phyloP scores from a whole-genome alignment of 495 filamentous ascomycete genomes.

The Cercophora newfieldiana region DNA sequence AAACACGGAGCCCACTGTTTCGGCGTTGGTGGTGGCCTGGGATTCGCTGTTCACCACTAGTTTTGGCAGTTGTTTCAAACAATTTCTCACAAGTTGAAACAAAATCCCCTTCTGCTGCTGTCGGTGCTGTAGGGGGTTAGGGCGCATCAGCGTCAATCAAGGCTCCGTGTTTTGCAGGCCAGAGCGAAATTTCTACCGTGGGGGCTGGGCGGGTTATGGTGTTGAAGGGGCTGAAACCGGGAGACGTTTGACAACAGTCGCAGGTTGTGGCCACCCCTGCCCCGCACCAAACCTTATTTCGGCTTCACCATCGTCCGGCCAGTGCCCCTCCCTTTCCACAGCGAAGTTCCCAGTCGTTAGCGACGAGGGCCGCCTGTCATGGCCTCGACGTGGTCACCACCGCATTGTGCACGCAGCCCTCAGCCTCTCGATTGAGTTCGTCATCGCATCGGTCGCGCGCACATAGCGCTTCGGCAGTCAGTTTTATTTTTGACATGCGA shows the following conservation, averaged over 20 bases:
- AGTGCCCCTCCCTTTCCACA: neutral
- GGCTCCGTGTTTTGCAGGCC: neutral
- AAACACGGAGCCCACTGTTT: neutral
- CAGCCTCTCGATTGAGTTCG: conserved; percentile 9
- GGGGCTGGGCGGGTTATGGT: neutral
- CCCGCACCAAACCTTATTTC: conserved; percentile 33
- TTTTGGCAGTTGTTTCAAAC: neutral
- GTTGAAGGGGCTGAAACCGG: conserved; percentile 29
- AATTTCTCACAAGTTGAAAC: neutral
- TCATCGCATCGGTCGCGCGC: conserved; percentile 11
- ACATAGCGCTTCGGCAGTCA: neutral
- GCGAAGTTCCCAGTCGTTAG: neutral
- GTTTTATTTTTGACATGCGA: neutral
- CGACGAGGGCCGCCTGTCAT: neutral
- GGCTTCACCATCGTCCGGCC: conserved; percentile 31
- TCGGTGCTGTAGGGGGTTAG: neutral
- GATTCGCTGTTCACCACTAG: neutral
- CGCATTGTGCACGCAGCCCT: neutral
- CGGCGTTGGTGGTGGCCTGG: neutral
- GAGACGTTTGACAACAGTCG: conserved; percentile 33
- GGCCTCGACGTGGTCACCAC: conserved; percentile 17
- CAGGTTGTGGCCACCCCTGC: conserved; percentile 25
- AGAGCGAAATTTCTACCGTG: neutral
- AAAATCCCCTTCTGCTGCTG: neutral
- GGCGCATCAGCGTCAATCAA: neutral